phyloP scores from a whole-genome alignment of 768 basidiomycete genomes.

The Podaxis mareebaensis region DNA sequence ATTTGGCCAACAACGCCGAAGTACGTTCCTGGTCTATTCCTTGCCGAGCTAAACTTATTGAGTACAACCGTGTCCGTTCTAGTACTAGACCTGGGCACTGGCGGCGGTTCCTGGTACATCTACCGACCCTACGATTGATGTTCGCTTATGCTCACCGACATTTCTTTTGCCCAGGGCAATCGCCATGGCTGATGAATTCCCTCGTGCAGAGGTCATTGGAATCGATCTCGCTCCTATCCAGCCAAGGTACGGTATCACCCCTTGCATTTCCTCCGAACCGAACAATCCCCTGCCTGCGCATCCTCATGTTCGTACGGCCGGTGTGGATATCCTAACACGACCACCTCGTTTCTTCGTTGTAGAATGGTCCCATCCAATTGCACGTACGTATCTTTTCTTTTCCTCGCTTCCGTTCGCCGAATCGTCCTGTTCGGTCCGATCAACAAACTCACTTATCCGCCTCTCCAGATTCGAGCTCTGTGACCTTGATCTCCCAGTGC shows the following conservation, averaged over 20 bases:
- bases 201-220: slow-evolving; percentile 63
- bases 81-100: slow-evolving; percentile 73
- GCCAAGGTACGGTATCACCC: slow-evolving; percentile 48
- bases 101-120: slow-evolving; percentile 59
- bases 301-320: slow-evolving; percentile 16
- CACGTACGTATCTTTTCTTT: slow-evolving; percentile 49
- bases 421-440: not conserved
- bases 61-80: not conserved
- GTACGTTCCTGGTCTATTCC: slow-evolving; percentile 25
- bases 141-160: slow-evolving; percentile 10
- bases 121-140: slow-evolving; percentile 9
- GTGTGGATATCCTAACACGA: slow-evolving; percentile 8
- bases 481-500: slow-evolving; percentile 55
- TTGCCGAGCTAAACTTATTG: not conserved
- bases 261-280: slow-evolving; percentile 16
- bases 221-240: slow-evolving; percentile 75
- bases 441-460: slow-evolving; percentile 5
- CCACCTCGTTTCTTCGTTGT: slow-evolving; percentile 15
- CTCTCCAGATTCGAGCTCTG: slow-evolving; percentile 65
- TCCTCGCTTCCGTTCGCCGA: slow-evolving; percentile 5
- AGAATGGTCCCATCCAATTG: slow-evolving; percentile 71
- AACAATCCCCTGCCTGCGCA: slow-evolving; percentile 23
- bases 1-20: slow-evolving; percentile 46
- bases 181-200: slow-evolving; percentile 74
- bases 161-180: slow-evolving; percentile 51